A percentile compares a stretch with the other conserved stretches of the same genome.
Conservation (phyloP, 2,329 filamentous ascomycete genomes). For the Colletotrichum musicola region DNA sequence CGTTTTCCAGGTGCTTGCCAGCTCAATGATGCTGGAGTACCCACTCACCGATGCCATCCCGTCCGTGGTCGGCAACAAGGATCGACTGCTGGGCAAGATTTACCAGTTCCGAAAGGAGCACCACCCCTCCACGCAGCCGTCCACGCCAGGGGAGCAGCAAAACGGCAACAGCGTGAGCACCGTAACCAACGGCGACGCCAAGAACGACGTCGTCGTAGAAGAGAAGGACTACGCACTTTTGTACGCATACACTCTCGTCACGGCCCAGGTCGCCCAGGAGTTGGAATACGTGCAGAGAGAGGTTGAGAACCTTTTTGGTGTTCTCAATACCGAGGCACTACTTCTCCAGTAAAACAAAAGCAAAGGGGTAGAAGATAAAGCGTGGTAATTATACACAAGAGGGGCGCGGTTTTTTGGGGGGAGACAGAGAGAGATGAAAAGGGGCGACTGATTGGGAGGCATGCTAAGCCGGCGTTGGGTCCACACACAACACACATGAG, state of each 20-base stretch:
- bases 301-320: conserved; percentile 73
- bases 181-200: conserved; percentile 32
- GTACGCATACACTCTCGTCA: conserved; percentile 87
- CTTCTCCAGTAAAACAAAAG: conserved; percentile 60
- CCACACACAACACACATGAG: background rate
- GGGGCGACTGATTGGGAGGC: background rate
- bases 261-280: conserved; percentile 75
- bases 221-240: conserved; percentile 90
- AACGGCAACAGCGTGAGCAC: conserved; percentile 11
- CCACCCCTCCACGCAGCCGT: conserved; percentile 50
- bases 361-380: background rate
- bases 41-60: conserved; percentile 91
- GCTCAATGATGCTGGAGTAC: conserved; percentile 94
- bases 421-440: background rate
- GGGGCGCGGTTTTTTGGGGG: background rate
- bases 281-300: conserved; percentile 71
- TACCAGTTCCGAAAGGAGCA: conserved; percentile 86
- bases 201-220: conserved; percentile 60
- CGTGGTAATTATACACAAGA: background rate
- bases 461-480: conserved; percentile 14
- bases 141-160: conserved; percentile 37
- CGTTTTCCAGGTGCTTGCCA: conserved; percentile 86
- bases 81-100: conserved; percentile 86
- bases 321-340: conserved; percentile 71
- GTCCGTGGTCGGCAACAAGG: conserved; percentile 82